A percentile compares a stretch with the other conserved stretches of the same genome.
phyloP scores from a whole-genome alignment of 163 green algal species.

The Dunaliella salina region DNA sequence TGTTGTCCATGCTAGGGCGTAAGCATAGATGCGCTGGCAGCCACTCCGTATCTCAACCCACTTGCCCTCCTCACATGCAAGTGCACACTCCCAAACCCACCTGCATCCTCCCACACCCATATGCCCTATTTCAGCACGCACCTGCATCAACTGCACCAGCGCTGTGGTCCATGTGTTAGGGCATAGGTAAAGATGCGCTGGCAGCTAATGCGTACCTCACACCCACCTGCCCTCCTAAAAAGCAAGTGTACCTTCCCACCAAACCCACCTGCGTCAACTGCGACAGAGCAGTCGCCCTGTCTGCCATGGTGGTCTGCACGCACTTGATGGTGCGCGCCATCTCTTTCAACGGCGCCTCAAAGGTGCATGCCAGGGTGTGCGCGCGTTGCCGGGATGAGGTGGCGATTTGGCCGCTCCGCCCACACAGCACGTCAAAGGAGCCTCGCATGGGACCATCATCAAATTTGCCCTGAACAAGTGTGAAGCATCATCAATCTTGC shows the following conservation, averaged over 20 bases:
- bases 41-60: background rate
- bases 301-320: slow-evolving; percentile 62
- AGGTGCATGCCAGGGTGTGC: slow-evolving; percentile 17
- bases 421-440: slow-evolving; percentile 21
- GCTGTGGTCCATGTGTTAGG: no score
- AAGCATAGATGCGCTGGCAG: no score
- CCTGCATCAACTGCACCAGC: no score
- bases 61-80: slow-evolving; percentile 18
- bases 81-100: slow-evolving; percentile 10
- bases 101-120: no score
- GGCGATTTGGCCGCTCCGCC: slow-evolving; percentile 16
- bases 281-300: slow-evolving; percentile 47
- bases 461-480: slow-evolving; percentile 11
- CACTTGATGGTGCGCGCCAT: slow-evolving; percentile 56
- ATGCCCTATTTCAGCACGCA: no score
- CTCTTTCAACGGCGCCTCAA: slow-evolving; percentile 71
- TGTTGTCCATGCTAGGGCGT: no score
- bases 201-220: no score
- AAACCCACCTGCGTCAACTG: slow-evolving; percentile 32
- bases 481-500: background rate
- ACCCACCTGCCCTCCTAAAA: slow-evolving; percentile 17
- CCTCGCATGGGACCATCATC: slow-evolving; percentile 17
- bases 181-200: no score
- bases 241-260: background rate
- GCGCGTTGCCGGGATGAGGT: slow-evolving; percentile 8